These are phyloP conservation scores for Acanthamoeba royreba DNA, from an alignment of 208 protist genomes.

Conservation along the genomic window DNA sequence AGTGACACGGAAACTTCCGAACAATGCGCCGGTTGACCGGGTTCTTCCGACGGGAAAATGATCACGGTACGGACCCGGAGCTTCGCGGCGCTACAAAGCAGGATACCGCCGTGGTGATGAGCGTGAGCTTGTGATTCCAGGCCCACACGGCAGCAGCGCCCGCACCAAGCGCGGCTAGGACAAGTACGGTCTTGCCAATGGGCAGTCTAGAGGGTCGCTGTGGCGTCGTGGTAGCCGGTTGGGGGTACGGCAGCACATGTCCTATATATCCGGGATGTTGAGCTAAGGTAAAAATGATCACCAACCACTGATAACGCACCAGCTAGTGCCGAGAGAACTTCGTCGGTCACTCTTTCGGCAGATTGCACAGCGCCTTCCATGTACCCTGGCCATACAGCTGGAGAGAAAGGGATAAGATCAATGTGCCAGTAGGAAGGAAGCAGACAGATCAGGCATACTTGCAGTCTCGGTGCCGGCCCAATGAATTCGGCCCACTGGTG, in stretches of 20 bases:
- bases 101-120: background rate
- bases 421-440: no score
- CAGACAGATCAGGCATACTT: background rate
- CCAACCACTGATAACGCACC: background rate
- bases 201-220: background rate
- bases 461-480: slow-evolving; percentile 64
- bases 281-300: no score
- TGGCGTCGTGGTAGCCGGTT: background rate
- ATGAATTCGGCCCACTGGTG: slow-evolving; percentile 30
- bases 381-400: slow-evolving; percentile 33
- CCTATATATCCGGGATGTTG: no score
- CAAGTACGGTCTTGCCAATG: background rate
- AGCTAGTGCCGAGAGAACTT: background rate
- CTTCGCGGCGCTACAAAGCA: no score
- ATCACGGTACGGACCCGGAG: no score
- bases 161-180: background rate
- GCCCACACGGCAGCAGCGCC: background rate
- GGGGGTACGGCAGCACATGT: background rate
- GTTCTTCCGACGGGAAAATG: background rate
- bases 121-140: background rate
- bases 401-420: no score
- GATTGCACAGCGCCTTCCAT: slow-evolving; percentile 59
- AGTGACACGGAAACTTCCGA: background rate
- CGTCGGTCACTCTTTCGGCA: slow-evolving; percentile 37
- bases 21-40: background rate